phyloP scores from a whole-genome alignment of 768 basidiomycete genomes.

The Mycena galericulata region DNA sequence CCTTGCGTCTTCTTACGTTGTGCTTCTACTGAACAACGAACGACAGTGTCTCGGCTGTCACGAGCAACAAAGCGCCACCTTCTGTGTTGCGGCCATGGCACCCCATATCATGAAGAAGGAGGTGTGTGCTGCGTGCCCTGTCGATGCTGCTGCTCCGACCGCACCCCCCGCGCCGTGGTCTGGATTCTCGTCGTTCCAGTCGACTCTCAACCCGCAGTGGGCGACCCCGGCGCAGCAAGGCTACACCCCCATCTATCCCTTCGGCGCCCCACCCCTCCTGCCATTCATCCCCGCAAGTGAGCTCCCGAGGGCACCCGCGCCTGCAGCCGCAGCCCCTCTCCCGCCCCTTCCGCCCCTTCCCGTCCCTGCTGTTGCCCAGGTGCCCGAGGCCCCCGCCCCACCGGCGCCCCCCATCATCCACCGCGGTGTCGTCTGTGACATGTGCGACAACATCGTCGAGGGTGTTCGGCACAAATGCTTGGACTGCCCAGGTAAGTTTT shows the following conservation, averaged over 20 bases:
- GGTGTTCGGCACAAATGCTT: conserved; percentile 86
- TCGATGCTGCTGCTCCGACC: not conserved
- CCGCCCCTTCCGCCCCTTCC: conserved; percentile 43
- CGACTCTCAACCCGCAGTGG: not conserved
- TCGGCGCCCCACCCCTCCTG: conserved; percentile 14
- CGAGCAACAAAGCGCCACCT: conserved; percentile 31
- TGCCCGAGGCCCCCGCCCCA: conserved; percentile 31
- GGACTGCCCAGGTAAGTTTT: conserved; percentile 72
- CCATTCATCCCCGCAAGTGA: conserved; percentile 27
- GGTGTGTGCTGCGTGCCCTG: conserved; percentile 33
- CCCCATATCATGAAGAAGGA: conserved; percentile 46
- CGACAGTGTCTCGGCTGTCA: conserved; percentile 51
- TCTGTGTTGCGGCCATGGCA: conserved; percentile 45
- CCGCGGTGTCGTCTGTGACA: conserved; percentile 72
- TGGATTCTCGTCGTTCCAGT: conserved; percentile 27
- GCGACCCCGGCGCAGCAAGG: conserved; percentile 14
- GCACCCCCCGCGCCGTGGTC: not conserved
- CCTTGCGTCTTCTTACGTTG: not conserved
- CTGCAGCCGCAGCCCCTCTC: conserved; percentile 15
- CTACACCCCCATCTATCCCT: conserved; percentile 32
- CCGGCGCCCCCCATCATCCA: conserved; percentile 60
- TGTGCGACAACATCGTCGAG: conserved; percentile 65
- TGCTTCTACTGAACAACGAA: not conserved
- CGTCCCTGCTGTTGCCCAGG: conserved; percentile 35
- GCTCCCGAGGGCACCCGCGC: conserved; percentile 12